phyloP scores from a whole-genome alignment of 352 stramenopile species.

The Globisporangium cystogenes region DNA sequence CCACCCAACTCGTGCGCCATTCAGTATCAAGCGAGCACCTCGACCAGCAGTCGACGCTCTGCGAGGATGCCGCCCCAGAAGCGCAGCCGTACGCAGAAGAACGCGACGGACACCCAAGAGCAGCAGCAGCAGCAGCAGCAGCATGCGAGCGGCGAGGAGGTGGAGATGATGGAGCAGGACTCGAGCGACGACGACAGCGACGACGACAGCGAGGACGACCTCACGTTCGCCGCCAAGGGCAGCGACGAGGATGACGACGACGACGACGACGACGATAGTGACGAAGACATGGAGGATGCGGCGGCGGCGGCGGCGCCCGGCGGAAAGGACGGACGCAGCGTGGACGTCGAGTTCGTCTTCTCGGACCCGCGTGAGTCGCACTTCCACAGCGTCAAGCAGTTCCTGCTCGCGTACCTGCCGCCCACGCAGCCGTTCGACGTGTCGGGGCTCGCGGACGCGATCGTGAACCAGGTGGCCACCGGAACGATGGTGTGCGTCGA shows the following conservation, averaged over 20 bases:
- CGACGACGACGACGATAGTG: constrained; percentile 51
- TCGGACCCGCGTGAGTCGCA: constrained; percentile 72
- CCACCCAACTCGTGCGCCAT: neutral
- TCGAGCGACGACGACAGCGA: constrained; percentile 37
- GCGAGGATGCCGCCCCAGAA: constrained; percentile 29
- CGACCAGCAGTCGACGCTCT: neutral
- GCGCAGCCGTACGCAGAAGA: constrained; percentile 18
- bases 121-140: constrained; percentile 7
- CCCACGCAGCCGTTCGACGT: constrained; percentile 75
- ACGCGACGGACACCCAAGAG: constrained; percentile 7
- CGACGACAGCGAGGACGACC: constrained; percentile 49
- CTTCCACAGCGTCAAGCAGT: constrained; percentile 87
- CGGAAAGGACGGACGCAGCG: constrained; percentile 20
- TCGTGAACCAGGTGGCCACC: constrained; percentile 65
- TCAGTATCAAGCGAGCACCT: neutral
- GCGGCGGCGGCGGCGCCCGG: constrained; percentile 6
- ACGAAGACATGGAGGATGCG: constrained; percentile 41
- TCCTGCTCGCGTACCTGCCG: constrained; percentile 66
- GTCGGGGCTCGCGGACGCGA: constrained; percentile 68
- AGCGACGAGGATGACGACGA: constrained; percentile 31
- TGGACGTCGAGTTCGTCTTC: constrained; percentile 84
- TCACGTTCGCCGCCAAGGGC: constrained; percentile 44
- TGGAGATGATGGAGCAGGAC: constrained; percentile 49
- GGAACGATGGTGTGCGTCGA: constrained; percentile 83
- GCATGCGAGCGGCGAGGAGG: constrained; percentile 17